A percentile compares a stretch with the other conserved stretches of the same genome.
These are phyloP conservation scores for Quercus suber DNA, from an alignment of 306 rosid species.

Conservation along the genomic window DNA sequence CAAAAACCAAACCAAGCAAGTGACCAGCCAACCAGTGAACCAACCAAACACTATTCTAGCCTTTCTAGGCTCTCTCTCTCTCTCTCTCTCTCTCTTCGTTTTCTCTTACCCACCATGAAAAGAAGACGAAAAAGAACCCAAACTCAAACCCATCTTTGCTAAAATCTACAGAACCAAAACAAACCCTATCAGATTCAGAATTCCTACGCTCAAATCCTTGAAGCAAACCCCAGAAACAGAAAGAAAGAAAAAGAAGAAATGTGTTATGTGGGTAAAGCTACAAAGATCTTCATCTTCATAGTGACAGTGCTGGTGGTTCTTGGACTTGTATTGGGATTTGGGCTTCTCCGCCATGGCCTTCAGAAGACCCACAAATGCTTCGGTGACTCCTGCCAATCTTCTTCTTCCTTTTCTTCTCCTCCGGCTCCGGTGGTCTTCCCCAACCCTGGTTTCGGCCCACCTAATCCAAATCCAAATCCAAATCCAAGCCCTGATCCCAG, in stretches of 20 bases:
- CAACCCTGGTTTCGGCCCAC: slow-evolving; percentile 38
- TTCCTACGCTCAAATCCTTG: neutral
- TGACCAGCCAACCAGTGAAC: neutral
- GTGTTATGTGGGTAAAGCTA: slow-evolving; percentile 99
- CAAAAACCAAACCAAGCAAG: slow-evolving; percentile 5
- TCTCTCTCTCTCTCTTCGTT: slow-evolving; percentile 12
- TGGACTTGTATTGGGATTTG: slow-evolving; percentile 69
- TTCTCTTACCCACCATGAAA: slow-evolving; percentile 53
- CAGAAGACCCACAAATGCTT: slow-evolving; percentile 51
- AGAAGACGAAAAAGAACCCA: slow-evolving; percentile 62
- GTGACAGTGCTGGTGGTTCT: slow-evolving; percentile 65
- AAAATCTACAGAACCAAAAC: neutral
- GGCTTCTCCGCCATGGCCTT: slow-evolving; percentile 49
- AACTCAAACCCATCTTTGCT: neutral
- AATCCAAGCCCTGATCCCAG: slow-evolving; percentile 5
- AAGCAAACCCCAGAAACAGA: neutral
- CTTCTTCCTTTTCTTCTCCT: slow-evolving; percentile 14
- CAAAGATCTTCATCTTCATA: slow-evolving; percentile 97
- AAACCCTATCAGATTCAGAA: slow-evolving; percentile 14
- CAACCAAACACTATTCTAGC: neutral
- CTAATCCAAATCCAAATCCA: slow-evolving; percentile 11
- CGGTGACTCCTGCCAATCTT: slow-evolving; percentile 38
- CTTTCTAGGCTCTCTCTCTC: neutral
- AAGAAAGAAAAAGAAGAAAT: slow-evolving; percentile 15
- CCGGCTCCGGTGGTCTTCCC: slow-evolving; percentile 48